Percentiles rank a stretch among this genome's conserved stretches.
phyloP scores from a whole-genome alignment of 2,329 filamentous ascomycete genomes.

The Colletotrichum sp. region DNA sequence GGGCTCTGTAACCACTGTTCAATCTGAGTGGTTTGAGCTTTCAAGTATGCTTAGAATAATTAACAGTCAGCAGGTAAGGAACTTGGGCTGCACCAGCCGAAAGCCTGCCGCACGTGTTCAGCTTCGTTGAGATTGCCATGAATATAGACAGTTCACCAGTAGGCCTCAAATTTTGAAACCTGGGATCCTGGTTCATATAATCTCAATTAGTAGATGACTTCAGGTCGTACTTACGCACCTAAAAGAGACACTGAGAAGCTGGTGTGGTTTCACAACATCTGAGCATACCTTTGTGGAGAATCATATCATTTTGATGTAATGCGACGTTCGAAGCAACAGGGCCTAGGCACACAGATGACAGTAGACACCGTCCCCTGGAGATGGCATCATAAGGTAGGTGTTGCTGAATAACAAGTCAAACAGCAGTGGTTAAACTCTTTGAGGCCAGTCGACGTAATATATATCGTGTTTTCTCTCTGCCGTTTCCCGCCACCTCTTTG shows the following conservation, averaged over 20 bases:
- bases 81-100: not conserved
- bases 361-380: accelerated
- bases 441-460: accelerated
- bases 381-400: not conserved
- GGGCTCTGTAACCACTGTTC: not conserved
- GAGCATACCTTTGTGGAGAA: not conserved
- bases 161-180: not conserved
- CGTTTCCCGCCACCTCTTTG: not conserved
- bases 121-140: no score
- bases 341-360: not conserved
- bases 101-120: not conserved
- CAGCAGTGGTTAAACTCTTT: not conserved
- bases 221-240: not conserved
- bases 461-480: not conserved
- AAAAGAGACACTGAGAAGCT: not conserved
- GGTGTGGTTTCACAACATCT: not conserved
- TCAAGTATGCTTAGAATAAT: not conserved
- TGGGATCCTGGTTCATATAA: not conserved
- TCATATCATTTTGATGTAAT: accelerated
- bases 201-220: not conserved
- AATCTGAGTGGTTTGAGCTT: no score
- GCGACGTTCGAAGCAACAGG: not conserved
- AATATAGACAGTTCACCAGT: accelerated
- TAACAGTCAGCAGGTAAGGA: not conserved
- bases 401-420: not conserved